phyloP scores from a whole-genome alignment of 2,329 filamentous ascomycete genomes.

The Keithomyces neogunnii region DNA sequence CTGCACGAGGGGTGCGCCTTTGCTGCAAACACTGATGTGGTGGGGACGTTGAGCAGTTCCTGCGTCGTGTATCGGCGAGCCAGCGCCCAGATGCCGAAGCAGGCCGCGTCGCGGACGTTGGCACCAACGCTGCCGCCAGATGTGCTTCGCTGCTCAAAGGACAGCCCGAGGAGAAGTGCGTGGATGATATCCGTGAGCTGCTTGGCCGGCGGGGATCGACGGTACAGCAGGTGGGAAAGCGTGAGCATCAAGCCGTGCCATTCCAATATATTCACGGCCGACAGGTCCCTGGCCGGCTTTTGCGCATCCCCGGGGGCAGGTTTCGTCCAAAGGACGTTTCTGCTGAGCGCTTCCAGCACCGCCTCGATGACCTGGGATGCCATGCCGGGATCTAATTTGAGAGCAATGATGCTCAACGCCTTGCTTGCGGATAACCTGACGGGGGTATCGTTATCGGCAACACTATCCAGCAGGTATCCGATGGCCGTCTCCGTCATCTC shows the following conservation, averaged over 20 bases:
- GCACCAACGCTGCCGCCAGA: constrained; percentile 80
- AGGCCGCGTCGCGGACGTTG: constrained; percentile 90
- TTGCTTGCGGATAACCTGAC: constrained; percentile 90
- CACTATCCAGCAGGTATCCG: constrained; percentile 66
- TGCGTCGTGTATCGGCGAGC: constrained; percentile 76
- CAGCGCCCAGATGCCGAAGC: constrained; percentile 91
- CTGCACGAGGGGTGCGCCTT: constrained; percentile 24
- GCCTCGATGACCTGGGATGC: constrained; percentile 81
- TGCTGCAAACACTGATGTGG: constrained; percentile 33
- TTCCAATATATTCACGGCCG: constrained; percentile 68
- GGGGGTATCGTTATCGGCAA: constrained; percentile 84
- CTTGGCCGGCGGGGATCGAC: constrained; percentile 64
- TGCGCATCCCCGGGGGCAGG: constrained; percentile 23
- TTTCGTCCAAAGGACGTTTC: constrained; percentile 47
- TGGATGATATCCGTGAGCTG: constrained; percentile 68
- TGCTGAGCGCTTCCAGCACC: constrained; percentile 61
- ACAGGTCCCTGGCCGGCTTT: constrained; percentile 48
- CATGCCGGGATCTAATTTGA: constrained; percentile 73
- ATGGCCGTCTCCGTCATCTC: constrained; percentile 72
- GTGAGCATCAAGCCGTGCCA: constrained; percentile 94
- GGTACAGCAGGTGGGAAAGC: constrained; percentile 77
- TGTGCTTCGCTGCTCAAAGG: constrained; percentile 80
- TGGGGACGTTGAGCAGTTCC: constrained; percentile 61
- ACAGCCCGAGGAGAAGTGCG: constrained; percentile 68
- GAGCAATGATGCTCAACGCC: constrained; percentile 75